A percentile compares a stretch with the other conserved stretches of the same genome.
phyloP scores from a whole-genome alignment of 352 stramenopile genomes.

The Pythium rishiriense region DNA sequence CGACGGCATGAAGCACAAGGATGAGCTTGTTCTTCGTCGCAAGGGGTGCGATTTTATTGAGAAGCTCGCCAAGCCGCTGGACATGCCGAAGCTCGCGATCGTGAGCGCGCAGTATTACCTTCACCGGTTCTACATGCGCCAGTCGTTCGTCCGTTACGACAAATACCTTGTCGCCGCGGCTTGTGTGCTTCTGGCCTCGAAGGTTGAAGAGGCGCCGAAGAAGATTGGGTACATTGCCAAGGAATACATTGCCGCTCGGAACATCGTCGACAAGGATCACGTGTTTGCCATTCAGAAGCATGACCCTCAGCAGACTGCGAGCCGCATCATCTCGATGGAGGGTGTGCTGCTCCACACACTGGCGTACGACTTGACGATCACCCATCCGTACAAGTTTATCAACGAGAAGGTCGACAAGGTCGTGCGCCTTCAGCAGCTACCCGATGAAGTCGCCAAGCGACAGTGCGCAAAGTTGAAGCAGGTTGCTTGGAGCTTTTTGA shows the following conservation, averaged over 20 bases:
- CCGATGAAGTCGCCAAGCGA: constrained; percentile 48
- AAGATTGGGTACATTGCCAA: constrained; percentile 77
- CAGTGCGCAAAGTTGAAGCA: constrained; percentile 83
- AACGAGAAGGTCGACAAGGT: constrained; percentile 87
- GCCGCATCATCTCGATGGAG: constrained; percentile 86
- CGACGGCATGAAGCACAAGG: constrained; percentile 75
- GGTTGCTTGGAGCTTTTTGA: constrained; percentile 88
- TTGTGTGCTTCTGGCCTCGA: constrained; percentile 81
- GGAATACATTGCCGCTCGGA: constrained; percentile 72
- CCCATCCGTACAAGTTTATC: constrained; percentile 86
- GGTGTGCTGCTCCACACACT: constrained; percentile 80
- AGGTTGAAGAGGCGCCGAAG: constrained; percentile 81
- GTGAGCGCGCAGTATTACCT: constrained; percentile 86
- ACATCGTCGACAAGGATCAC: constrained; percentile 72
- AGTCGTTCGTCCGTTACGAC: constrained; percentile 85
- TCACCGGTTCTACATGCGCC: constrained; percentile 87
- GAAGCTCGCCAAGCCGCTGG: constrained; percentile 76
- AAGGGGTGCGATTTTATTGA: constrained; percentile 86
- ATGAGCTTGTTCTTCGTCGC: constrained; percentile 69
- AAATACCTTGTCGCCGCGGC: constrained; percentile 81
- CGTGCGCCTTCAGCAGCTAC: constrained; percentile 61
- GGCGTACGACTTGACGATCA: constrained; percentile 82
- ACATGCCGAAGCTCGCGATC: constrained; percentile 80
- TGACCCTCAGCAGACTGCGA: constrained; percentile 58
- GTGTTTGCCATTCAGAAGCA: constrained; percentile 80